These are phyloP conservation scores for Alternaria sp. DNA, from an alignment of 2,329 filamentous ascomycete genomes.

Conservation along the genomic window DNA sequence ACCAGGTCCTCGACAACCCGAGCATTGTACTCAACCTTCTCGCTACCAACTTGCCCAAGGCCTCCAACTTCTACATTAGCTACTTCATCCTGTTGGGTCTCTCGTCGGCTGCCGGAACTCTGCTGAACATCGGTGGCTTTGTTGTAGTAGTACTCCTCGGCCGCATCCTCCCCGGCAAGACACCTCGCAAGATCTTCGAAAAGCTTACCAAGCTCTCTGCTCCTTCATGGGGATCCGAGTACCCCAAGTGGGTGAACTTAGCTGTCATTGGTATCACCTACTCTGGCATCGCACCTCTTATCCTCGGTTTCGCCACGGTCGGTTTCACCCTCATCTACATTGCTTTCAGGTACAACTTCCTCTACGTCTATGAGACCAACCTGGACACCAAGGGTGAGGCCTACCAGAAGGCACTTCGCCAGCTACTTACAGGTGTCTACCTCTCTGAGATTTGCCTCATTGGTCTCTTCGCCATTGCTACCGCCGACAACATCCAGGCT, in stretches of 20 bases:
- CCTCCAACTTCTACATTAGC: slow-evolving; percentile 93
- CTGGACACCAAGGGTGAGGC: slow-evolving; percentile 59
- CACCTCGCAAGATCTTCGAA: slow-evolving; percentile 58
- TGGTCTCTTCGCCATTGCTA: slow-evolving; percentile 56
- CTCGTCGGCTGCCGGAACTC: slow-evolving; percentile 41
- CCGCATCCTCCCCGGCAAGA: slow-evolving; percentile 62
- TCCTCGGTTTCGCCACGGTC: slow-evolving; percentile 57
- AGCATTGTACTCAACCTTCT: slow-evolving; percentile 69
- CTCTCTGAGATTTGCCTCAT: slow-evolving; percentile 60
- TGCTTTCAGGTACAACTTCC: slow-evolving; percentile 60
- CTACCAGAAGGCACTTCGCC: slow-evolving; percentile 58
- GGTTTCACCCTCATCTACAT: slow-evolving; percentile 58
- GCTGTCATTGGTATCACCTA: slow-evolving; percentile 57
- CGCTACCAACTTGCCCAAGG: slow-evolving; percentile 77
- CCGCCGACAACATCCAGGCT: slow-evolving; percentile 46
- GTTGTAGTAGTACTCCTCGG: slow-evolving; percentile 87
- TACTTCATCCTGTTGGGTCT: slow-evolving; percentile 91
- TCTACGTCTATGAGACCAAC: slow-evolving; percentile 58
- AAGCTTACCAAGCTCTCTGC: slow-evolving; percentile 55
- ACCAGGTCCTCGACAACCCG: slow-evolving; percentile 70
- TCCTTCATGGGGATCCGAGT: slow-evolving; percentile 57
- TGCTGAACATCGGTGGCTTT: slow-evolving; percentile 82
- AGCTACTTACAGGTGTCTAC: slow-evolving; percentile 59
- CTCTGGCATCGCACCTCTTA: slow-evolving; percentile 59
- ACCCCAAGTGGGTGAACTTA: slow-evolving; percentile 59